phyloP scores from a whole-genome alignment of 2,329 filamentous ascomycete species.

The Onygenales sp. region DNA sequence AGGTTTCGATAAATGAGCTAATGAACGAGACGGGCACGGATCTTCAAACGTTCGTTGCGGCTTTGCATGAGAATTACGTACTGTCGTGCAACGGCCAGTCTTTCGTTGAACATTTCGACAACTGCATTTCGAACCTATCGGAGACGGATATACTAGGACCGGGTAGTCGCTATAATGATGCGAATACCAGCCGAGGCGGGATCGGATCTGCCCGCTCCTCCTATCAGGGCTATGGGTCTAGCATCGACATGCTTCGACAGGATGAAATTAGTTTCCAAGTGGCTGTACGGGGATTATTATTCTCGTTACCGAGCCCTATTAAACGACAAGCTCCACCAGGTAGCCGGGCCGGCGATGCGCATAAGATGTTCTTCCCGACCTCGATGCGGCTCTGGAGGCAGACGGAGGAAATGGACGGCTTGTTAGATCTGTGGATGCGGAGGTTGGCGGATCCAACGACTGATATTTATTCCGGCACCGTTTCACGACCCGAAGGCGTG shows the following conservation, averaged over 20 bases:
- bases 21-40: slow-evolving; percentile 92
- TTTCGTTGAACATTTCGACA: slow-evolving; percentile 68
- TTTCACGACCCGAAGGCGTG: slow-evolving; percentile 19
- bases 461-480: slow-evolving; percentile 11
- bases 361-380: slow-evolving; percentile 87
- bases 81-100: slow-evolving; percentile 65
- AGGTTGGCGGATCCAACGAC: slow-evolving; percentile 25
- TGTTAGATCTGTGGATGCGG: slow-evolving; percentile 42
- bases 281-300: slow-evolving; percentile 75
- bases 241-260: slow-evolving; percentile 70
- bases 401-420: slow-evolving; percentile 68
- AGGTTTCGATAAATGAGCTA: slow-evolving; percentile 63
- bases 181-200: slow-evolving; percentile 35
- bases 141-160: slow-evolving; percentile 78
- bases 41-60: slow-evolving; percentile 77
- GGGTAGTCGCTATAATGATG: slow-evolving; percentile 39
- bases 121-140: slow-evolving; percentile 79
- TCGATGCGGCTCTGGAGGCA: slow-evolving; percentile 75
- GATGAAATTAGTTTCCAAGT: slow-evolving; percentile 93
- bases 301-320: slow-evolving; percentile 76
- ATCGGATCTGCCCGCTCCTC: slow-evolving; percentile 41
- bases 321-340: slow-evolving; percentile 45
- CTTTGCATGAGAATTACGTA: slow-evolving; percentile 87
- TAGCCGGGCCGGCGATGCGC: slow-evolving; percentile 47
- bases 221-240: slow-evolving; percentile 45